These are phyloP conservation scores for Fusarium sp. DNA, from an alignment of 2,329 filamentous ascomycete genomes.

Conservation along the genomic window DNA sequence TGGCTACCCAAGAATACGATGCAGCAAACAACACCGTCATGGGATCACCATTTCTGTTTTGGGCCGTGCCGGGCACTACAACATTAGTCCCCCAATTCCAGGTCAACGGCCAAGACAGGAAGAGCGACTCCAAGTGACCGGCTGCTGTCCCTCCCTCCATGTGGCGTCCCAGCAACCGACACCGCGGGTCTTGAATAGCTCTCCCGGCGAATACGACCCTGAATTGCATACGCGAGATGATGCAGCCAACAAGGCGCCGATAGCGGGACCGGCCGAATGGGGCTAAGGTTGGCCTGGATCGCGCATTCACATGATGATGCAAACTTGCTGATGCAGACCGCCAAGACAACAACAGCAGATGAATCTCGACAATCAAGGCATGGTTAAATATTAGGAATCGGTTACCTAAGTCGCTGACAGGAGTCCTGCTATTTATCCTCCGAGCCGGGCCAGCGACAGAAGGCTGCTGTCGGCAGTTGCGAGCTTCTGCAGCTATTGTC, in stretches of 20 bases:
- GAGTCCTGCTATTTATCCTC: conserved; percentile 27
- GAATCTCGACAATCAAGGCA: conserved; percentile 20
- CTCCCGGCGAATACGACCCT: conserved; percentile 10
- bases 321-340: conserved; percentile 35
- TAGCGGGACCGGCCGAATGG: conserved; percentile 31
- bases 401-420: conserved; percentile 15
- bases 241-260: conserved; percentile 17
- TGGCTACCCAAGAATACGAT: neutral
- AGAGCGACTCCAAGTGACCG: neutral
- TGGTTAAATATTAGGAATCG: conserved; percentile 26
- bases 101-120: conserved; percentile 4
- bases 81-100: neutral
- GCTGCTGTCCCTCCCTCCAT: neutral
- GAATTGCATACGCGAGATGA: conserved; percentile 29
- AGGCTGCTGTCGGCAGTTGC: conserved; percentile 27
- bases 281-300: conserved; percentile 18
- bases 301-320: conserved; percentile 29
- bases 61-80: neutral
- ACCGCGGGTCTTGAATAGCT: conserved; percentile 30
- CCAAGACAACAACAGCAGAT: conserved; percentile 20
- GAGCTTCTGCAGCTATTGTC: conserved; percentile 15
- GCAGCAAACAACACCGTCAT: neutral
- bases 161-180: conserved; percentile 15
- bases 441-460: conserved; percentile 10
- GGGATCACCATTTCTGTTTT: neutral